A percentile compares a stretch with the other conserved stretches of the same genome.
Conservation (phyloP, 176 grass and related monocot species). For the Echinochloa phyllopogon region DNA sequence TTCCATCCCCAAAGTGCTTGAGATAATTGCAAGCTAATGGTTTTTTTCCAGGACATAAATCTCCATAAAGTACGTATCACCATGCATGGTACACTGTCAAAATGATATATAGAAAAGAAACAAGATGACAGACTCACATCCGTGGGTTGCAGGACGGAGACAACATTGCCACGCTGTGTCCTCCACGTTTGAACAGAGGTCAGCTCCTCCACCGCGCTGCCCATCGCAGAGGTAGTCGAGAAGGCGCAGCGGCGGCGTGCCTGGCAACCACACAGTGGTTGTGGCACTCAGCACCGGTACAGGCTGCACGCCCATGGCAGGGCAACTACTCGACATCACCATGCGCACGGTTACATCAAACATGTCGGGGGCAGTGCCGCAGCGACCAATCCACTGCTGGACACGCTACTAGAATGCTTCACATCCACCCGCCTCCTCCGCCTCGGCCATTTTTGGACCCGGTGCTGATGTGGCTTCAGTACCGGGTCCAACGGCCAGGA, state of each 20-base stretch:
- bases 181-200: neutral
- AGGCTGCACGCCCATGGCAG: neutral
- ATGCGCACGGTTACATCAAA: neutral
- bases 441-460: too few relatives aligned
- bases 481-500: too few relatives aligned
- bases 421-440: too few relatives aligned
- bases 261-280: constrained; percentile 8
- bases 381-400: neutral
- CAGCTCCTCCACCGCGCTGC: neutral
- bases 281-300: neutral
- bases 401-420: too few relatives aligned
- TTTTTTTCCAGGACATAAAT: neutral
- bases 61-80: neutral
- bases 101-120: neutral
- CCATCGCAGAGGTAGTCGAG: neutral
- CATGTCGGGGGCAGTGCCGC: too few relatives aligned
- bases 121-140: neutral
- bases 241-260: neutral
- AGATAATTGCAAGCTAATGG: too few relatives aligned
- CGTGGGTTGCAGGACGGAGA: neutral
- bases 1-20: neutral
- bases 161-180: neutral
- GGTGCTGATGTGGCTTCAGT: too few relatives aligned
- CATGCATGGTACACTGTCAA: neutral
- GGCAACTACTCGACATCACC: neutral